These are phyloP conservation scores for Trapa bicornis DNA, from an alignment of 345 rosid species.

Conservation along the genomic window DNA sequence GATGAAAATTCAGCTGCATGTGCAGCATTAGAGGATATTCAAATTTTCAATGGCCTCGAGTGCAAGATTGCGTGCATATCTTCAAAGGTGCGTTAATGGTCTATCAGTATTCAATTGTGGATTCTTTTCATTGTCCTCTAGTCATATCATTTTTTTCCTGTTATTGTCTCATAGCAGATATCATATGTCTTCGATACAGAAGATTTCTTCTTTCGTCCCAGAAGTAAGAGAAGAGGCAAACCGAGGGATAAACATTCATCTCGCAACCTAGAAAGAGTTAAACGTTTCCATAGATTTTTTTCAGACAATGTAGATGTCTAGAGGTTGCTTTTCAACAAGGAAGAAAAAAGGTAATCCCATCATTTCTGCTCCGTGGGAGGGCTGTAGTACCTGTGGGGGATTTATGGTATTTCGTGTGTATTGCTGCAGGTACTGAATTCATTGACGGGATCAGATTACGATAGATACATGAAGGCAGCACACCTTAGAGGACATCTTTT, in stretches of 20 bases:
- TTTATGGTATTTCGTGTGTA: too few relatives aligned
- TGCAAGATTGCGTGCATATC: constrained; percentile 82
- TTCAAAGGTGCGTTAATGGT: constrained; percentile 43
- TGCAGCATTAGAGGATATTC: constrained; percentile 68
- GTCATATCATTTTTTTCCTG: not conserved
- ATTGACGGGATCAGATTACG: too few relatives aligned
- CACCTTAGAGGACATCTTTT: too few relatives aligned
- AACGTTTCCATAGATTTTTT: constrained; percentile 31
- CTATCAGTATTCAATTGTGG: not conserved
- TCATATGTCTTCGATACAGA: constrained; percentile 46
- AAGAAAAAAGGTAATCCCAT: too few relatives aligned
- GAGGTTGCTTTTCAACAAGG: too few relatives aligned
- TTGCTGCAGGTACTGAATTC: too few relatives aligned
- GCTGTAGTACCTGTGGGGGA: too few relatives aligned
- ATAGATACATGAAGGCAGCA: too few relatives aligned
- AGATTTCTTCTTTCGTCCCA: constrained; percentile 40
- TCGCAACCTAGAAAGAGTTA: constrained; percentile 17
- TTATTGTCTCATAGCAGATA: constrained; percentile 14
- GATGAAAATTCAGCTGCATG: constrained; percentile 60
- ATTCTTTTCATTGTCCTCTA: not conserved
- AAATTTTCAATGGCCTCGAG: constrained; percentile 78
- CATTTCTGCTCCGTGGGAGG: too few relatives aligned
- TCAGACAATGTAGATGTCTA: not conserved
- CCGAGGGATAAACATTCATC: constrained; percentile 4
- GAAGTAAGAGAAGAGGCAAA: constrained; percentile 18